Base-by-base conservation (phyloP, 2,329 filamentous ascomycete genomes). In the Fusarium euwallaceae region DNA sequence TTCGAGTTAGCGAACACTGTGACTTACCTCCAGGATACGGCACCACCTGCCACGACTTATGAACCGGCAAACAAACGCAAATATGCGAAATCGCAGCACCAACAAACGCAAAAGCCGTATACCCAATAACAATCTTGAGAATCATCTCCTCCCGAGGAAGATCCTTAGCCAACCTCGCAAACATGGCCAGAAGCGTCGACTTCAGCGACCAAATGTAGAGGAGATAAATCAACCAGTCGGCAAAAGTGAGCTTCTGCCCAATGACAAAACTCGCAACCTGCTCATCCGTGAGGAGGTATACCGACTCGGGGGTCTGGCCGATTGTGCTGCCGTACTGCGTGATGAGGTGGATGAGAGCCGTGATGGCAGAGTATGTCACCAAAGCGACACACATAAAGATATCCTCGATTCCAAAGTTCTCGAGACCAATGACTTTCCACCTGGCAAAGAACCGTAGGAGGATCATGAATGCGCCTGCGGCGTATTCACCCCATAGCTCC, bases 211-310 rank as follows among this genome's bases (percentile, higher is more conserved):
- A 64, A n/a, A 64, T 39, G 5, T 58, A 59, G n/a, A 58, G 7
- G 3, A 64, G 29, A 16, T 64, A 64, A 16, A 59, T 24, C 12
- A 64, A 9, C 62, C 62, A 64, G 17, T 58, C 48, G 8, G 51
- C 62, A 58, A 58, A 58, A 9, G 62, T 64, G 16, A 64, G 48
- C 62, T 64, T 64, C 48, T 64, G 34, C 4, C 62, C 62, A n/a
- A 64, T 59, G 9, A n/a, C 20, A 6, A 64, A 64, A 14, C 36
- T 37, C 4, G 34, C 48, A 10, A 64, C 62, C 9, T 43, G 48
- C 16, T 43, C 36, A 9, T 58, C 48, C 4, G 48, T 43, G 11
- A 64, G 62, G 17, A 64, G 36, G 36, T 64, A 24, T 11, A 64
- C 62, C n/a, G 48, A 43, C 48, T 64, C 62, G 24, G 48, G 32